phyloP scores from a whole-genome alignment of 345 rosid species.

The Eucalyptus curtisii region DNA sequence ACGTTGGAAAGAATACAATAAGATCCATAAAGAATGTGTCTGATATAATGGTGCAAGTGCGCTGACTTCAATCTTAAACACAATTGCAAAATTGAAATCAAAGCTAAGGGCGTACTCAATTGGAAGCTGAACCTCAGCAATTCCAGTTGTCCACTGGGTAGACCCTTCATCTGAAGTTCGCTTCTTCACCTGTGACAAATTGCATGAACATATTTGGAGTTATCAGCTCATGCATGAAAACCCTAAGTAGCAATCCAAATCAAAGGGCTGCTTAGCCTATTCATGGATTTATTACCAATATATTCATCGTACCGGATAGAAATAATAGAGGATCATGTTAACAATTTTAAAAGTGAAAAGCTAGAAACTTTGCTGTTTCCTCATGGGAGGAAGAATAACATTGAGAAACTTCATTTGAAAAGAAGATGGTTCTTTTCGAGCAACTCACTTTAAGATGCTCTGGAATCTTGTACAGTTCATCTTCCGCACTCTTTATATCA shows the following conservation, averaged over 20 bases:
- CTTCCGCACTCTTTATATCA: slow-evolving; percentile 70
- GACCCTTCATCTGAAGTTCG: slow-evolving; percentile 95
- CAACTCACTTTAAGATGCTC: slow-evolving; percentile 84
- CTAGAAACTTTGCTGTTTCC: not conserved
- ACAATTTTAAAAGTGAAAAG: not conserved
- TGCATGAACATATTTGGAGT: not conserved
- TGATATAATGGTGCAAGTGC: not conserved
- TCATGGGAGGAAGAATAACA: not conserved
- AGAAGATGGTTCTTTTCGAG: not conserved
- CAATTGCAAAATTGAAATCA: not conserved
- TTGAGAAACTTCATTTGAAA: not conserved
- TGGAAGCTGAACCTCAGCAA: slow-evolving; percentile 94
- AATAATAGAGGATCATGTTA: not conserved
- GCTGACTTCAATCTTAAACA: not conserved
- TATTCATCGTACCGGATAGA: not conserved
- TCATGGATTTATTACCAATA: not conserved
- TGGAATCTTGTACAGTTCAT: slow-evolving; percentile 81
- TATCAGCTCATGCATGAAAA: not conserved
- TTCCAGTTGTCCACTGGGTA: slow-evolving; percentile 98
- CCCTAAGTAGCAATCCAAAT: not conserved
- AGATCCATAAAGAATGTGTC: not conserved
- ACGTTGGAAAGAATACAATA: not conserved
- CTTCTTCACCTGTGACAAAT: slow-evolving; percentile 46
- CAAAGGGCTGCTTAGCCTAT: not conserved
- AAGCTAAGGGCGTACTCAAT: slow-evolving; percentile 46